Base-by-base conservation (phyloP, 345 rosid species). In the Eucalyptus paniculata region DNA sequence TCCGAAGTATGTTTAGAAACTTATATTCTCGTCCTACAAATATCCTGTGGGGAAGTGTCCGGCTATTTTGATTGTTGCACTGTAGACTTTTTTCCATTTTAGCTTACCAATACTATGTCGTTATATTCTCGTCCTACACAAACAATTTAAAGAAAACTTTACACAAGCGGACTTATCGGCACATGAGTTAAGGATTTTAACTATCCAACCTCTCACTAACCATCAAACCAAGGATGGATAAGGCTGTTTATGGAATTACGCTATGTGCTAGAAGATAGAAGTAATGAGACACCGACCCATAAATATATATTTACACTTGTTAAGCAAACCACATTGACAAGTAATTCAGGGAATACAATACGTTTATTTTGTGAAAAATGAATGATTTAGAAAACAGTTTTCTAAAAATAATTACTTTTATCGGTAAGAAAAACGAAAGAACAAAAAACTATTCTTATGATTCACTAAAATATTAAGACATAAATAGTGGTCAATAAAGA, bases 351-450 rank as follows among this genome's bases (percentile, higher is more conserved):
- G 42, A 67, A 32, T 9, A 67, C 4, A 2, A 21, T 34, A 1
- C 0, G 0, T 19, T 19, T 10, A 1, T 34, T 72, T 72, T 23
- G 0, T 21, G 4, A 4, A 19, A 69, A 69, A 34, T 69, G 2
- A 18, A 9, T 34, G 0, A 34, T 18, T 17, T 34, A 12, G 6
- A 69, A 69, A 34, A 17, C 3, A 9, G 2, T 18, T 69, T 69
- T 10, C 12, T 44, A 44, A 44, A 44, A 44, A 44, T 32, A 7
- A 4, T 3, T 6, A 2, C 1, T 32, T 9, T 1, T 34, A 34
- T 34, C 8, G 2, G 3, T 72, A 19, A 72, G 10, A 9, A 72
- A 72, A 34, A 72, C 1, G 3, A 72, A 34, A 4, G 7, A 72
- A 5, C 14, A 1, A 69, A 69, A 69, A 69, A 1, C n/a, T 3